Conservation (phyloP, 2,329 filamentous ascomycete species). For the Microcera coccophila region DNA sequence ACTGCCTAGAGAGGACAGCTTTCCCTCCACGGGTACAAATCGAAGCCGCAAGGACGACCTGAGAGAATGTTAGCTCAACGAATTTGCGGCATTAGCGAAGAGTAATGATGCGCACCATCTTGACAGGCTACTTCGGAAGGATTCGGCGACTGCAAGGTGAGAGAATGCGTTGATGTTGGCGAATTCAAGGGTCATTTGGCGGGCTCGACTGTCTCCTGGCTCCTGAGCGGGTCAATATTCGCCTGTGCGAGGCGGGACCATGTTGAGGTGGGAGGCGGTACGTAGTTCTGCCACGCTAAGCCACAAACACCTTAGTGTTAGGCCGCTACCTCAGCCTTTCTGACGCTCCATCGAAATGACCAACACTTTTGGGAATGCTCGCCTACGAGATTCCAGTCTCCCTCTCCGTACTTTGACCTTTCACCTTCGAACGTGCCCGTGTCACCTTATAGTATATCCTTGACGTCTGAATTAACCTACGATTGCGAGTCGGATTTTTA, state of each 20-base stretch:
- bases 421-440: too few species aligned
- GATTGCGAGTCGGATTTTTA: too few species aligned
- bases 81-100: not conserved
- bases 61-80: slow-evolving; percentile 22
- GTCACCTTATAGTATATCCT: too few species aligned
- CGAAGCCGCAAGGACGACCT: slow-evolving; percentile 98
- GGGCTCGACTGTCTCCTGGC: slow-evolving; percentile 9
- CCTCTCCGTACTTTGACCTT: slow-evolving; percentile 1
- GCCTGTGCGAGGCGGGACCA: slow-evolving; percentile 1
- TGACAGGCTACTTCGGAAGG: slow-evolving; percentile 26
- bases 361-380: not conserved
- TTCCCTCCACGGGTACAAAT: slow-evolving; percentile 99
- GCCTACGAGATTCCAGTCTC: not conserved
- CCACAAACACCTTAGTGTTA: slow-evolving; percentile 12
- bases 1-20: slow-evolving; percentile 95
- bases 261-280: slow-evolving; percentile 24
- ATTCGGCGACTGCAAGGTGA: slow-evolving; percentile 18
- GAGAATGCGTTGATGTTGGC: slow-evolving; percentile 19
- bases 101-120: slow-evolving; percentile 36
- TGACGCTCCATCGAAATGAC: slow-evolving; percentile 8
- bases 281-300: slow-evolving; percentile 22
- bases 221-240: slow-evolving; percentile 31
- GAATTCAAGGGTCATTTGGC: slow-evolving; percentile 14
- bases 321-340: slow-evolving; percentile 18
- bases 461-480: too few species aligned